phyloP scores from a whole-genome alignment of 83 land plant genomes.

The Larix sibirica region DNA sequence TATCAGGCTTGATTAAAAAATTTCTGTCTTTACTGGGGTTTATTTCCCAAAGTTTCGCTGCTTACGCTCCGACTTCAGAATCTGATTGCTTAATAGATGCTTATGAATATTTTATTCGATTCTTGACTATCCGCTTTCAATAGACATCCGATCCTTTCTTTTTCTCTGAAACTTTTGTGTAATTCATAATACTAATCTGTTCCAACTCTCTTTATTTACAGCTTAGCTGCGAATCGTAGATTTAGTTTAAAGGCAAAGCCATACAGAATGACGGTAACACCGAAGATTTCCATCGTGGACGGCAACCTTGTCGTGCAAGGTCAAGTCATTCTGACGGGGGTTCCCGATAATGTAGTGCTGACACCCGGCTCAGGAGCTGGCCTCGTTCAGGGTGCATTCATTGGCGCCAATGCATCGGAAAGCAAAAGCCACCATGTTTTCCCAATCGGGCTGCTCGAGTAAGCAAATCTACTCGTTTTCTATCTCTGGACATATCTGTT shows the following conservation, averaged over 20 bases:
- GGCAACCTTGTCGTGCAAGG: constrained; percentile 69
- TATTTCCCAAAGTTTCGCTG: neutral
- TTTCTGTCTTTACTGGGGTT: neutral
- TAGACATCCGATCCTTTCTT: neutral
- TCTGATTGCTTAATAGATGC: neutral
- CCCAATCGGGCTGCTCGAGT: constrained; percentile 63
- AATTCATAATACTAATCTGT: no score
- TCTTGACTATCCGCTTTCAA: neutral
- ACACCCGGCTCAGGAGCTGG: constrained; percentile 56
- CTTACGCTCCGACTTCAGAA: neutral
- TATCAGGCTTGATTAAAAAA: neutral
- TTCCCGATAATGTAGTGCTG: constrained; percentile 67
- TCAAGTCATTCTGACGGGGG: constrained; percentile 65
- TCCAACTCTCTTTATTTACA: neutral
- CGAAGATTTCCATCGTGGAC: constrained; percentile 51
- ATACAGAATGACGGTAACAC: constrained; percentile 66
- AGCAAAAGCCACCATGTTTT: constrained; percentile 69
- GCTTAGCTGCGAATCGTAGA: neutral
- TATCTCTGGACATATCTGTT: neutral
- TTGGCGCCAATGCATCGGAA: constrained; percentile 56
- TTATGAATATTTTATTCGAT: neutral
- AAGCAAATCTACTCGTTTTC: constrained; percentile 19
- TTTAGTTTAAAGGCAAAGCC: neutral
- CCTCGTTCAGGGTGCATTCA: constrained; percentile 61
- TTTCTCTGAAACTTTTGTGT: neutral